Evolutionary conservation across 257 asterid genomes (phyloP).

Genomic region (Solanum piurae): DNA sequence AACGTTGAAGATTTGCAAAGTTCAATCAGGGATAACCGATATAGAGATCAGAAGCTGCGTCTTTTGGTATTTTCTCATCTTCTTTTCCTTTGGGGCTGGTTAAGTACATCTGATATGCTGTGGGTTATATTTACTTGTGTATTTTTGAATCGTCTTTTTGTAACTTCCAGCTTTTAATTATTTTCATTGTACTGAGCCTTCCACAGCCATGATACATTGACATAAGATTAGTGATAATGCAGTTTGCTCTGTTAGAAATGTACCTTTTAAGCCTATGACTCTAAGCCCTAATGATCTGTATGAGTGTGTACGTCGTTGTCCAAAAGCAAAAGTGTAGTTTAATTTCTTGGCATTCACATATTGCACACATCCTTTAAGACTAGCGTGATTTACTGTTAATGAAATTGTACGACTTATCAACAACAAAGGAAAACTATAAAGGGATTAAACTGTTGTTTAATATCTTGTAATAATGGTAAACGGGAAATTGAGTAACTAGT

Average conservation of each 20-base stretch:
- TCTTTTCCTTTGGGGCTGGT: background rate
- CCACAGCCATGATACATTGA: background rate
- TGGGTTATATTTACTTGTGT: background rate
- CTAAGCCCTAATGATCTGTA: background rate
- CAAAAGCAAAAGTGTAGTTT: background rate
- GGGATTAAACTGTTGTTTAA: background rate
- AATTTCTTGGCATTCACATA: background rate
- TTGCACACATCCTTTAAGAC: background rate
- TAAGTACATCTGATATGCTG: background rate
- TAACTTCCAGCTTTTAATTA: background rate
- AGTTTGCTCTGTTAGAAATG: background rate
- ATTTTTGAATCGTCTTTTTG: background rate
- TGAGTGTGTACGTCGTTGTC: background rate
- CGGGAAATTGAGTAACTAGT: background rate
- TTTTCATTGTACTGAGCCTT: background rate
- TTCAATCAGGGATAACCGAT: conserved; percentile 88
- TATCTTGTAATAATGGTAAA: background rate
- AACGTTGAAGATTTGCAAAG: conserved; percentile 82
- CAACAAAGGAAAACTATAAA: background rate
- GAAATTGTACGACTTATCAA: background rate
- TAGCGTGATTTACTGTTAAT: background rate
- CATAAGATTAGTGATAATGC: background rate
- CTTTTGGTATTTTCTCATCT: conserved; percentile 49
- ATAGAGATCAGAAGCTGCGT: conserved; percentile 89
- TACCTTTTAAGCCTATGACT: background rate